phyloP scores from a whole-genome alignment of 2,329 filamentous ascomycete species.

The Hirsutella thompsonii region DNA sequence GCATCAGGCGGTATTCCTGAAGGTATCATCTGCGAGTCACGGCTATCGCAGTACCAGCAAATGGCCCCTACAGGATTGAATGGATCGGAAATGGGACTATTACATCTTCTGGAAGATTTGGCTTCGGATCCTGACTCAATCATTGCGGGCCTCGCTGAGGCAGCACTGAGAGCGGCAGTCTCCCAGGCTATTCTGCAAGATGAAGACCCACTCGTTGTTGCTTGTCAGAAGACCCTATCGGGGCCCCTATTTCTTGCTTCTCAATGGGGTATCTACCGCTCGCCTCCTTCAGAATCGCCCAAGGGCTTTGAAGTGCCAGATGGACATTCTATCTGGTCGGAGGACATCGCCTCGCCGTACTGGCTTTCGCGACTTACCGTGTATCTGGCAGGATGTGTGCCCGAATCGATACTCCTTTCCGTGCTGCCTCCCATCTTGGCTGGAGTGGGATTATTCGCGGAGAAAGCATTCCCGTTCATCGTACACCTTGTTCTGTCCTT shows the following conservation, averaged over 20 bases:
- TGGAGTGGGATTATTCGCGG: conserved; percentile 55
- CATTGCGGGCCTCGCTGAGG: conserved; percentile 47
- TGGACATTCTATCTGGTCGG: conserved; percentile 16
- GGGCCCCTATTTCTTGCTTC: conserved; percentile 40
- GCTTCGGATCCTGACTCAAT: conserved; percentile 42
- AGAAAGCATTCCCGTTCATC: conserved; percentile 68
- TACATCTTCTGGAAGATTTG: conserved; percentile 48
- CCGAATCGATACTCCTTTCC: conserved; percentile 54
- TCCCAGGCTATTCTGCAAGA: conserved; percentile 35
- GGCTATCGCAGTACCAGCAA: conserved; percentile 35
- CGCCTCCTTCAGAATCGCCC: conserved; percentile 38
- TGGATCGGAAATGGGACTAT: conserved; percentile 49
- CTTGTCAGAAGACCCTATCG: conserved; percentile 38
- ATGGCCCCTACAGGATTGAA: conserved; percentile 31
- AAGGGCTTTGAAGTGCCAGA: conserved; percentile 3
- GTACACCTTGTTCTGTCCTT: conserved; percentile 67
- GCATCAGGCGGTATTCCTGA: conserved; percentile 56
- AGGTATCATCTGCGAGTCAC: conserved; percentile 47
- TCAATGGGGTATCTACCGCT: conserved; percentile 41
- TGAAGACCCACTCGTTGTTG: conserved; percentile 33
- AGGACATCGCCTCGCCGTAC: conserved; percentile 26
- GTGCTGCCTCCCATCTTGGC: conserved; percentile 54
- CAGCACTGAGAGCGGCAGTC: conserved; percentile 42
- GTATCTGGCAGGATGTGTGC: conserved; percentile 44
- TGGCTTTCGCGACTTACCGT: conserved; percentile 55